Base-by-base conservation (phyloP, 106 monocot species). In the Allium fistulosum region DNA sequence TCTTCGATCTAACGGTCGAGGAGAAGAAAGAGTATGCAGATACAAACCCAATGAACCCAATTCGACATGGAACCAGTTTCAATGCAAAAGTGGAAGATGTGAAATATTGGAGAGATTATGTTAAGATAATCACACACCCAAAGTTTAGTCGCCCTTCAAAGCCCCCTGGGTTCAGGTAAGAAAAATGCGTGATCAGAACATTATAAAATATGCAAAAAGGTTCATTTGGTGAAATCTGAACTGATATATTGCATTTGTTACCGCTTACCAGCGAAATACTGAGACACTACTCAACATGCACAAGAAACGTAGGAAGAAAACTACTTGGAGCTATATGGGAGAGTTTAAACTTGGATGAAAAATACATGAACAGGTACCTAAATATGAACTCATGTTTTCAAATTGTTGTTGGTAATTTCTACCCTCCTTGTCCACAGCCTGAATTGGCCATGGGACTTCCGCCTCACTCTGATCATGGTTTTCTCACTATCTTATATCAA, bases 61-160 rank as follows among this genome's bases (percentile, higher is more conserved):
- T 92, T 8, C 68, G 92, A 13, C 71, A 52, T 10, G 92, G 92
- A 17, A 88, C 88, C 3, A 82, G 92, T 75, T 87, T 92, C 82
- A 84, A 91, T 45, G 51, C 70, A 7, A 28, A 61, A 22, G 87
- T 70, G 51, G 92, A 92, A 18, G 74, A 77, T 15, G 73, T 71
- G 12, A 80, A 53, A 57, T 85, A 48, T 48, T 85, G 82, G 88
- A 88, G 92, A 58, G 80, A 88, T 69, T 88, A 77, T 68, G 53
- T 78, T 17, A 92, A 92, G 78, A 15, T 93, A 9, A 48, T 81
- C 26, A 74, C 79, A 13, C 83, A 88, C 57, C 93, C 93, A 0
- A 68, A 71, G 10, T 80, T 89, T 68, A 74, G 79, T 22, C 75
- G 70, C 17, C 88, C 85, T 16, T 4, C 72, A 6, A 87, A 82